phyloP scores from a whole-genome alignment of 2,329 filamentous ascomycete genomes.

The Pseudogymnoascus sp. region DNA sequence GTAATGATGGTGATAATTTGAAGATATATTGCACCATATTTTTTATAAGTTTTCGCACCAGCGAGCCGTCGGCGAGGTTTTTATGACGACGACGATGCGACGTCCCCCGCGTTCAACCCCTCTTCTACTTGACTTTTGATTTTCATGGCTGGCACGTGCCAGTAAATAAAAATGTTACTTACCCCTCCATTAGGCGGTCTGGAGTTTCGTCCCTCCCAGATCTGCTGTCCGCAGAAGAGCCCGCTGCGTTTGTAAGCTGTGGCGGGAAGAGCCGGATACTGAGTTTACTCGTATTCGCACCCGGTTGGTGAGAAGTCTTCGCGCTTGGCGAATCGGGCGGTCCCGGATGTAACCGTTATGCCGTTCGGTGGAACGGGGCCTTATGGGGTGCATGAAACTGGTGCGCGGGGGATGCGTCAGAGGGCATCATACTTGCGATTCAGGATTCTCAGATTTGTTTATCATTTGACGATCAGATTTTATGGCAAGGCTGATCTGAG shows the following conservation, averaged over 20 bases:
- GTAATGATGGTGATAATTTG: slow-evolving; percentile 5
- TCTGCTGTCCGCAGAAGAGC: neutral
- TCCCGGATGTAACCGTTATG: neutral
- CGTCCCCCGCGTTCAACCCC: neutral
- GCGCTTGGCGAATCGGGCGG: slow-evolving; percentile 5
- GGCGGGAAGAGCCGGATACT: neutral
- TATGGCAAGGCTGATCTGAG: neutral
- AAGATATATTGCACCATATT: neutral
- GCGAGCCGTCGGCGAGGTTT: neutral
- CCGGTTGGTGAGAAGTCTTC: neutral
- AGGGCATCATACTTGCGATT: neutral
- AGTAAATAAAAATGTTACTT: neutral
- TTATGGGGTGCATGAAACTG: neutral
- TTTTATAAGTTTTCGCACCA: neutral
- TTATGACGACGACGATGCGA: neutral
- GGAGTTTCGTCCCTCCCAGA: neutral
- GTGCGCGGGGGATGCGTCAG: neutral
- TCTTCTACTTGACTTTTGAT: neutral
- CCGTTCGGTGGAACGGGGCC: neutral
- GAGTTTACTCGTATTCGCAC: neutral
- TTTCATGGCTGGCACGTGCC: neutral
- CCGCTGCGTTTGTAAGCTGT: neutral
- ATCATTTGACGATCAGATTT: neutral
- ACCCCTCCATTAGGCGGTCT: slow-evolving; percentile 2
- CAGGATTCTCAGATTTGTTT: neutral